Conservation (phyloP, 768 basidiomycete species). For the Leccinum variicolor region DNA sequence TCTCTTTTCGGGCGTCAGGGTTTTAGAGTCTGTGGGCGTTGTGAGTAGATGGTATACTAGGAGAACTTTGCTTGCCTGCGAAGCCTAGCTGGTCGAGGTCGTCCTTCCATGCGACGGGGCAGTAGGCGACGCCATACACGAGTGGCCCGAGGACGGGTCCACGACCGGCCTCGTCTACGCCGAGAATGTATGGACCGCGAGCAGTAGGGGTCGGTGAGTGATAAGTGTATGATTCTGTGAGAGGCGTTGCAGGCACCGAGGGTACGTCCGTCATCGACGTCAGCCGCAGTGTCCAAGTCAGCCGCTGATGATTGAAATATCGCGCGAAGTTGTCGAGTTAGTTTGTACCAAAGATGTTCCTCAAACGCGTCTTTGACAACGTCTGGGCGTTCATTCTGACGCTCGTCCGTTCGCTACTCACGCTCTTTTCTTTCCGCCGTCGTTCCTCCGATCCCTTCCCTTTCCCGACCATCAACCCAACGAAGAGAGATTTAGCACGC, state of each 20-base stretch:
- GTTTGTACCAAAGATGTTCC: constrained; percentile 8
- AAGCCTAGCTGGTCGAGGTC: constrained; percentile 81
- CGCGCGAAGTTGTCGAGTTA: not conserved
- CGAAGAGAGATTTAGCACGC: constrained; percentile 6
- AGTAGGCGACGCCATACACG: constrained; percentile 95
- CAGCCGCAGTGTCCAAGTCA: not conserved
- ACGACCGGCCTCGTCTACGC: constrained; percentile 98
- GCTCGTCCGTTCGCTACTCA: constrained; percentile 27
- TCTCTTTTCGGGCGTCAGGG: constrained; percentile 69
- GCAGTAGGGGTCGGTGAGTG: constrained; percentile 71
- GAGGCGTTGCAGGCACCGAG: constrained; percentile 56
- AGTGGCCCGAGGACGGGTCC: constrained; percentile 95
- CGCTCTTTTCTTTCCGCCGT: constrained; percentile 16
- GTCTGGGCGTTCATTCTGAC: constrained; percentile 26
- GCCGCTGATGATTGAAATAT: constrained; percentile 6
- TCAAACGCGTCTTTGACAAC: constrained; percentile 9
- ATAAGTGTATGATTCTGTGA: constrained; percentile 72
- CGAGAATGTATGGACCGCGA: constrained; percentile 83
- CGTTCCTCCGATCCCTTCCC: constrained; percentile 9
- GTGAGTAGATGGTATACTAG: not conserved
- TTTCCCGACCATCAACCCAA: constrained; percentile 4
- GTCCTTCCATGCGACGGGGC: constrained; percentile 73
- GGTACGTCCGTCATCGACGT: constrained; percentile 34
- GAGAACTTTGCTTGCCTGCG: constrained; percentile 56
- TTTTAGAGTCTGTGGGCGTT: constrained; percentile 80